These are phyloP conservation scores for Ogataea glucozyma DNA, from an alignment of 805 yeast genomes.

Conservation along the genomic window DNA sequence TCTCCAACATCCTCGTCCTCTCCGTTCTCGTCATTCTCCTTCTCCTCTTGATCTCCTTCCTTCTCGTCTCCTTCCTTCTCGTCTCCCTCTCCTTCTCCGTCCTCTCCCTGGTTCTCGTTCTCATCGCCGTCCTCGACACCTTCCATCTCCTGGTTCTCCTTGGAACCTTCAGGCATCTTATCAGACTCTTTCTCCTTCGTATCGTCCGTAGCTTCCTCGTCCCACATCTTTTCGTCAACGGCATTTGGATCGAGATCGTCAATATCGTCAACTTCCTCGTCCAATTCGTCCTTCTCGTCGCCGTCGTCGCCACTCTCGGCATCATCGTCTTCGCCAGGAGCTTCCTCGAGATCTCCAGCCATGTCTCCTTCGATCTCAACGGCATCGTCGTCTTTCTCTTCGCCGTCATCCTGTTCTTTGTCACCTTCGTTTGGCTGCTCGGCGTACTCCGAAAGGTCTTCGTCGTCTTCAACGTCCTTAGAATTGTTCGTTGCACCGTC, in stretches of 20 bases:
- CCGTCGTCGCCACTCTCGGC: conserved; percentile 52
- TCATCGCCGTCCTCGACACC: conserved; percentile 46
- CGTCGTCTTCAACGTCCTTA: conserved; percentile 88
- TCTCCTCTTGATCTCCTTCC: conserved; percentile 27
- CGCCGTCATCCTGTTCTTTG: conserved; percentile 55
- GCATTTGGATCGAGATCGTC: conserved; percentile 94
- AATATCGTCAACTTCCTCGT: conserved; percentile 85
- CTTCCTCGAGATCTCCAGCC: conserved; percentile 90
- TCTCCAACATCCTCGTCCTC: conserved; percentile 75
- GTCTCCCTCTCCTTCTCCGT: conserved; percentile 26
- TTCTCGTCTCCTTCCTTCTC: conserved; percentile 25
- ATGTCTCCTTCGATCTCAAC: conserved; percentile 95
- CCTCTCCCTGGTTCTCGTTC: conserved; percentile 39
- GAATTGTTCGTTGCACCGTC: conserved; percentile 80
- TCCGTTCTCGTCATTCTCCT: conserved; percentile 50
- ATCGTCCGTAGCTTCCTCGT: conserved; percentile 78
- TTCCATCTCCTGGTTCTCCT: conserved; percentile 49
- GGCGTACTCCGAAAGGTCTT: conserved; percentile 75
- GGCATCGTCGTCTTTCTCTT: conserved; percentile 82
- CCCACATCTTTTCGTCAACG: conserved; percentile 97
- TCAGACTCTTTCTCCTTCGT: conserved; percentile 84
- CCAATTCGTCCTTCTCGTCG: conserved; percentile 59
- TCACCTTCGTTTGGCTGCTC: conserved; percentile 66
- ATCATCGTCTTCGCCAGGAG: conserved; percentile 61
- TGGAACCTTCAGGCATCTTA: conserved; percentile 56